These are phyloP conservation scores for Ramichloridium luteum DNA, from an alignment of 2,329 filamentous ascomycete genomes.

Conservation along the genomic window DNA sequence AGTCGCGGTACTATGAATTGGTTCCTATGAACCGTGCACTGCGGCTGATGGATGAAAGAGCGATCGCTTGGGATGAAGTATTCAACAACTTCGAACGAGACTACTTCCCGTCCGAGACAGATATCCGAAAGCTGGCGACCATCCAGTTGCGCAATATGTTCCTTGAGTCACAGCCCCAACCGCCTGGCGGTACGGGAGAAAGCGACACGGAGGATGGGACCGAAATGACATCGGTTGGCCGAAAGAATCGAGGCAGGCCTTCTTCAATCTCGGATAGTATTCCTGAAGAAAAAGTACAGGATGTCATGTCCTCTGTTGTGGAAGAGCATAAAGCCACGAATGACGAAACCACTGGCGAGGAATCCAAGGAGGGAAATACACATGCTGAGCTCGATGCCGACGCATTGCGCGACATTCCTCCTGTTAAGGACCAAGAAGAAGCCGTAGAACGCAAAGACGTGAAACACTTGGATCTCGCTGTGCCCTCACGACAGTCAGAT, in stretches of 20 bases:
- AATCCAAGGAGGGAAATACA: slow-evolving; percentile 9
- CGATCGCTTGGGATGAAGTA: slow-evolving; percentile 80
- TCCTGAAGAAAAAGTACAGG: slow-evolving; percentile 47
- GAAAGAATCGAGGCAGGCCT: too few relatives aligned
- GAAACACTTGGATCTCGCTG: slow-evolving; percentile 49
- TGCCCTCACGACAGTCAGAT: slow-evolving; percentile 27
- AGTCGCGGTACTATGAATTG: slow-evolving; percentile 91
- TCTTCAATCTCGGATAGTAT: slow-evolving; percentile 7
- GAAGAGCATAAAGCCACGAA: slow-evolving; percentile 41
- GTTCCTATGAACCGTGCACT: slow-evolving; percentile 85
- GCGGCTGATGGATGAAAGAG: slow-evolving; percentile 82
- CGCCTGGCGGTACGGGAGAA: slow-evolving; percentile 15
- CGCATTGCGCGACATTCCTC: slow-evolving; percentile 16
- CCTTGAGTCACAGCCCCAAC: slow-evolving; percentile 62
- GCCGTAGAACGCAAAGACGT: slow-evolving; percentile 40
- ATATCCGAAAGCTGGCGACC: slow-evolving; percentile 82
- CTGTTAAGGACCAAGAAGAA: slow-evolving; percentile 21
- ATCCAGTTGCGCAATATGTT: slow-evolving; percentile 93
- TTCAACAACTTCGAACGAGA: slow-evolving; percentile 87
- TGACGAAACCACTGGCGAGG: slow-evolving; percentile 11
- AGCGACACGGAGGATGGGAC: slow-evolving; percentile 50
- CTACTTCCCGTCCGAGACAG: slow-evolving; percentile 88
- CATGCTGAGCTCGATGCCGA: too few relatives aligned
- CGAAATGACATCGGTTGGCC: slow-evolving; percentile 30
- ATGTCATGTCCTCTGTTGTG: slow-evolving; percentile 52